Percentiles rank a stretch among this genome's conserved stretches.
Evolutionary conservation across 805 yeast genomes (phyloP).

Genomic region (Saccharomycopsis oosterbeekiorum): DNA sequence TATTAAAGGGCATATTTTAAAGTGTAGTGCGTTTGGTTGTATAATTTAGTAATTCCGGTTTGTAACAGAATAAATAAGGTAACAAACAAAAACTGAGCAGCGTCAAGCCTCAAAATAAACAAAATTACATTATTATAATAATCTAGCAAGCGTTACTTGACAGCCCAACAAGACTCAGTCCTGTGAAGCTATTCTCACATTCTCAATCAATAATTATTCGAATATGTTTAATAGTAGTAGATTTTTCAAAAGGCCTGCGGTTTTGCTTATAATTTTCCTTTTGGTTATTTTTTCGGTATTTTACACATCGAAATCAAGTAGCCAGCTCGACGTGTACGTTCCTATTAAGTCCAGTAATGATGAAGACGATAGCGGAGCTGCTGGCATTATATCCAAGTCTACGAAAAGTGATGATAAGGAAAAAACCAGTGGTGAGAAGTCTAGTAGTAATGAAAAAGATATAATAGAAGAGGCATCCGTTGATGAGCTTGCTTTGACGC

Average conservation of each 20-base stretch:
- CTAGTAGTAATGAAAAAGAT: background rate
- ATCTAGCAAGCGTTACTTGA: too few relatives aligned
- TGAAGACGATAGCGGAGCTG: background rate
- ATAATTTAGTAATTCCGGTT: background rate
- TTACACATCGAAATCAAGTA: slow-evolving; percentile 14
- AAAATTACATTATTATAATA: too few relatives aligned
- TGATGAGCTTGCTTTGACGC: slow-evolving; percentile 18
- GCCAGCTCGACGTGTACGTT: slow-evolving; percentile 5
- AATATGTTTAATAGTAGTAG: slow-evolving; percentile 1
- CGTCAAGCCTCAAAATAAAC: background rate
- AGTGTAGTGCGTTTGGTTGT: too few relatives aligned
- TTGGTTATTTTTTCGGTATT: slow-evolving; percentile 10
- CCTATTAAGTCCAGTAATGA: background rate
- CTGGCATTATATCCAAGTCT: background rate
- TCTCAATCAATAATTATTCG: background rate
- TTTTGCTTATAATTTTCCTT: slow-evolving; percentile 8
- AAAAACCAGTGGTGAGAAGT: too few relatives aligned
- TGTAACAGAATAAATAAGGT: background rate
- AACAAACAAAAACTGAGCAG: too few relatives aligned
- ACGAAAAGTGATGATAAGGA: background rate
- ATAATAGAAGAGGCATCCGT: background rate
- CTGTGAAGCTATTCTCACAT: background rate
- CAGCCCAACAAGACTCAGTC: too few relatives aligned
- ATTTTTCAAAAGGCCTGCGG: slow-evolving; percentile 4
- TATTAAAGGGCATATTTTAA: background rate